Conservation (phyloP, 306 rosid genomes). For the Senna siamea region DNA sequence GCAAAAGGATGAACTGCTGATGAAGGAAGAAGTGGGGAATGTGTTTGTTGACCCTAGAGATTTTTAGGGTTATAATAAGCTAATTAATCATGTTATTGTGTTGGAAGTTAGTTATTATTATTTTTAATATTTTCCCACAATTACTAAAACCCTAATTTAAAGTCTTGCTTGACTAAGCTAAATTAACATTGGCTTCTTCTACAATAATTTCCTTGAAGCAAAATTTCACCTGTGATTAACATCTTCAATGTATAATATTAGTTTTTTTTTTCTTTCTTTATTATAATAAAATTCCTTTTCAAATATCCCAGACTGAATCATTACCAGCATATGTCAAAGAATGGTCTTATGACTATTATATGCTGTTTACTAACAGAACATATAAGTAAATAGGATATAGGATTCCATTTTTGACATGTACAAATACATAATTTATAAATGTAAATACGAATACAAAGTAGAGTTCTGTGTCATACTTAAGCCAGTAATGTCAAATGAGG, state of each 20-base stretch:
- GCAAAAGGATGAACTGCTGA: slow-evolving; percentile 41
- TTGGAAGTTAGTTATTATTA: not conserved
- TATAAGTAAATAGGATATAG: not conserved
- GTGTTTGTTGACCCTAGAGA: slow-evolving; percentile 84
- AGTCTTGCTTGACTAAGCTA: not conserved
- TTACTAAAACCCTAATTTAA: not conserved
- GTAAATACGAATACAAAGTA: too few species aligned
- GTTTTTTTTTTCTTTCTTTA: not conserved
- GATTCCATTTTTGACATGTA: not conserved
- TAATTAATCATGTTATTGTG: slow-evolving; percentile 1
- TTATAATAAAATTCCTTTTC: not conserved
- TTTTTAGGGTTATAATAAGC: slow-evolving; percentile 43
- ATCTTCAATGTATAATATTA: not conserved
- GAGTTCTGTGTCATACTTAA: too few species aligned
- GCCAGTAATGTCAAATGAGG: too few species aligned
- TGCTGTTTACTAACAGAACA: not conserved
- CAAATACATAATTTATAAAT: not conserved
- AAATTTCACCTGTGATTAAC: not conserved
- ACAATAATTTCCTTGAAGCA: too few species aligned
- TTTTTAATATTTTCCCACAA: not conserved
- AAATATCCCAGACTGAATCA: slow-evolving; percentile 17
- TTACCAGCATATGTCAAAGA: too few species aligned
- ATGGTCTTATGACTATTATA: too few species aligned
- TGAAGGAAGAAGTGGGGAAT: slow-evolving; percentile 56
- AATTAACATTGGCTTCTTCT: slow-evolving; percentile 9